phyloP scores from a whole-genome alignment of 768 basidiomycete genomes.

The Calocybe gangraenosa region DNA sequence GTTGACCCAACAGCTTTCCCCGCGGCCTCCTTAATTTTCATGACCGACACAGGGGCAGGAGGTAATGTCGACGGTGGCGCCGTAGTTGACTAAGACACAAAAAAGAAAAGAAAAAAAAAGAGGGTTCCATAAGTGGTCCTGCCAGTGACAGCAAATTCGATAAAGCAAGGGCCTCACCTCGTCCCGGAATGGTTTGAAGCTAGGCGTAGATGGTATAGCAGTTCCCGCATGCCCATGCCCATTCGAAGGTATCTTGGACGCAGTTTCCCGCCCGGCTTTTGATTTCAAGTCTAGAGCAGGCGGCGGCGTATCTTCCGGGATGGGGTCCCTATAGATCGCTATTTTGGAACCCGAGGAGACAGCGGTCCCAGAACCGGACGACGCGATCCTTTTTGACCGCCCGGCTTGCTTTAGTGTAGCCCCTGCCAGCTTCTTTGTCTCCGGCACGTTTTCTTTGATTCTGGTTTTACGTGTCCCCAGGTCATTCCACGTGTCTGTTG shows the following conservation, averaged over 20 bases:
- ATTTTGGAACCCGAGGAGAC: slow-evolving; percentile 44
- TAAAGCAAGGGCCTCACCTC: slow-evolving; percentile 41
- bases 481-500: slow-evolving; percentile 58
- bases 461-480: slow-evolving; percentile 74
- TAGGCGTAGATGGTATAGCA: slow-evolving; percentile 42
- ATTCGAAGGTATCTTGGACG: slow-evolving; percentile 28
- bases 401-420: slow-evolving; percentile 64
- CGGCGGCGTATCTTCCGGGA: slow-evolving; percentile 41
- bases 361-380: slow-evolving; percentile 30
- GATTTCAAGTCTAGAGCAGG: slow-evolving; percentile 26
- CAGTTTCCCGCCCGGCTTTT: slow-evolving; percentile 23
- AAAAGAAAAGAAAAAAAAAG: background rate
- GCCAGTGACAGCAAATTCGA: background rate
- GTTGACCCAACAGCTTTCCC: slow-evolving; percentile 36
- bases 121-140: slow-evolving; percentile 11
- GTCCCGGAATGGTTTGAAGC: slow-evolving; percentile 71
- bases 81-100: slow-evolving; percentile 19
- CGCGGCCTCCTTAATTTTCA: slow-evolving; percentile 57
- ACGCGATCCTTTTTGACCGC: slow-evolving; percentile 42
- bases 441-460: slow-evolving; percentile 74
- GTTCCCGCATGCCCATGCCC: slow-evolving; percentile 22
- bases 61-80: slow-evolving; percentile 25
- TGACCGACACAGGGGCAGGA: slow-evolving; percentile 50
- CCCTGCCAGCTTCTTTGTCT: slow-evolving; percentile 64
- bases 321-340: slow-evolving; percentile 61